Base-by-base conservation (phyloP, 1,139 yeast species). In the Pichia sp. region DNA sequence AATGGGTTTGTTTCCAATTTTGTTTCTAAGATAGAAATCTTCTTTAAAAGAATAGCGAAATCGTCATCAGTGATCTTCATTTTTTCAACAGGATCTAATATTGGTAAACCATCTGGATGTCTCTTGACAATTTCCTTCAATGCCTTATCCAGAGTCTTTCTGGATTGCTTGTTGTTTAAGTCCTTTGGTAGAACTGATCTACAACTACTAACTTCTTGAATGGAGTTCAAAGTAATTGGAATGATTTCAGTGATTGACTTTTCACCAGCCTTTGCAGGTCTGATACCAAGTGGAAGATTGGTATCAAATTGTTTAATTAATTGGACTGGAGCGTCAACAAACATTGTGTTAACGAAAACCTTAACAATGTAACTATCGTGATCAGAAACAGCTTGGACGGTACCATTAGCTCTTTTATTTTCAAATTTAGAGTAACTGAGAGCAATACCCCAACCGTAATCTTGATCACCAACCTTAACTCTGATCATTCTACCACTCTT, bases 361-460 rank as follows among this genome's bases (percentile, higher is more conserved):
- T 83, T 88, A 12, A 90, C 94, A 53, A 93, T 73, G 63, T 89
- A 90, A 1, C 96, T 80, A 64, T 93, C 96, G 65, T 91, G 96
- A 55, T 87, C 95, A 14, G 83, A 72, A 59, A 68, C 83, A 14
- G 71, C 69, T 52, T 73, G 76, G 15, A 75, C 59, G 30, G 80
- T 75, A 62, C 80, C 83, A 39, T 56, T 58, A 57, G 73, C 77
- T 65, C 98, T 77, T 37, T 46, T 53, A 24, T 53, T 52, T 20
- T 53, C 54, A 44, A 47, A 53, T 66, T 89, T 90, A 42, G 77
- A 74, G 59, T 83, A 87, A 34, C 82, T 79, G 9, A 88, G 83
- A 19, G 91, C 93, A 65, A 88, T 86, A 47, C 93, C 97, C 99
- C 99, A 94, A 11, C 96, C 97, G 63, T 90, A 94, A 55, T 90